Evolutionary conservation across 2,329 filamentous ascomycete genomes (phyloP), one percentile per base, ranked within the genome.

Genomic region (Fusarium xyrophilum): DNA sequence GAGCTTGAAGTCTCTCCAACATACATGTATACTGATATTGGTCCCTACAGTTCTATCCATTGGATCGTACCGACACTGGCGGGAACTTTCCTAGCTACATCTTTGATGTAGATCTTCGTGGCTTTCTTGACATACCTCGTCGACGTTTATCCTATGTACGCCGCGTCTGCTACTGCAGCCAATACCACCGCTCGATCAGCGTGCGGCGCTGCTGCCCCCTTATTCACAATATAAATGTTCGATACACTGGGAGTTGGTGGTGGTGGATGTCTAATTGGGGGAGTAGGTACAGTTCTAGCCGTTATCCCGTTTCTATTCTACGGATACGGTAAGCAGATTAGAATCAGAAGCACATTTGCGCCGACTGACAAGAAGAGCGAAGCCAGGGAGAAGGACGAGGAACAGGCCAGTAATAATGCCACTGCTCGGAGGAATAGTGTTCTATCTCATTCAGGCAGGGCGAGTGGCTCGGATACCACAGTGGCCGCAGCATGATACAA

Each of bases 61-160:
- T 71, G 69, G 55, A 56, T 72, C 13, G 64, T 63, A 4, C 65
- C 69, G 23, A 72, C 70, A 6, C 21, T 69, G 11, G 69, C 67
- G 13, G 65, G 67, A 3, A 54, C 57, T 6, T 52, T 71, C 7
- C 56, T 72, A 21, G 67, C 69, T 3, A 62, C 68, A 12, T 71
- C 60, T 13, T 57, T 71, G 61, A 69, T 70, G 35, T 56, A 72
- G n/a, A 64, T 72, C 21, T 72, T 72, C 35, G 56, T 71, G 6
- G 67, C 65, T 19, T 66, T 61, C 19, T 40, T 71, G 27, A 60
- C 67, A n/a, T 71, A 71, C 28, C 43, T 71, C 15, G 65, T 71
- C 5, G 68, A 71, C 32, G 64, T 68, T 4, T 71, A 71, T 33
- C 57, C 68, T 10, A 68, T 69, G 28, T 71, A 61, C 14, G 65